phyloP scores from a whole-genome alignment of 139 green algal species.

The Chlamydomonas sp. region DNA sequence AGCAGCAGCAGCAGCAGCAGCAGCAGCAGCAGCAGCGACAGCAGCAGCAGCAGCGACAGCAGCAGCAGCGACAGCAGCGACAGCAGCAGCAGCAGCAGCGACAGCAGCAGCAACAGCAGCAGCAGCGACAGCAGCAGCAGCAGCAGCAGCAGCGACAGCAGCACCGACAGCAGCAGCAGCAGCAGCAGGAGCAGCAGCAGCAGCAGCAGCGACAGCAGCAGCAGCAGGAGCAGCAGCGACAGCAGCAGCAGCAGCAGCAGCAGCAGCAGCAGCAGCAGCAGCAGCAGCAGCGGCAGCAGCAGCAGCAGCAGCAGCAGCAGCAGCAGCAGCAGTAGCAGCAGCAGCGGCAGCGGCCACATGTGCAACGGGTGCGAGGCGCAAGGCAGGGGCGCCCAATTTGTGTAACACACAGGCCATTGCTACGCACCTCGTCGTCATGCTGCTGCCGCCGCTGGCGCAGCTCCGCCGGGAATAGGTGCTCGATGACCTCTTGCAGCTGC shows the following conservation, averaged over 20 bases:
- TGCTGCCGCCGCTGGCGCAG: neutral
- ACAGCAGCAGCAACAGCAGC: neutral
- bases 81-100: slow-evolving; percentile 1
- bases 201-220: neutral
- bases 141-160: neutral
- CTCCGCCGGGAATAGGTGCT: neutral
- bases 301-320: slow-evolving; percentile 13
- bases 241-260: slow-evolving; percentile 1
- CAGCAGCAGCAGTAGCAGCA: slow-evolving; percentile 13
- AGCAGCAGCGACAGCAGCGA: neutral
- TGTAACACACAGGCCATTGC: no score
- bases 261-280: neutral
- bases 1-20: slow-evolving; percentile 4
- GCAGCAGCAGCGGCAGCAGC: neutral
- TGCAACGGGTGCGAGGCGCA: slow-evolving; percentile 35
- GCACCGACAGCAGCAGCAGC: no score
- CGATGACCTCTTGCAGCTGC: slow-evolving; percentile 6
- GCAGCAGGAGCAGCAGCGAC: neutral
- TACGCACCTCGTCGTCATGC: no score
- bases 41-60: neutral
- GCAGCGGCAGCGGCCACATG: slow-evolving; percentile 27
- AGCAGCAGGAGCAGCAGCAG: slow-evolving; percentile 2
- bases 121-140: neutral
- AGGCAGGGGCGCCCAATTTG: no score
- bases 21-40: neutral